These are phyloP conservation scores for Russula sp. DNA, from an alignment of 768 basidiomycete species.

Conservation along the genomic window DNA sequence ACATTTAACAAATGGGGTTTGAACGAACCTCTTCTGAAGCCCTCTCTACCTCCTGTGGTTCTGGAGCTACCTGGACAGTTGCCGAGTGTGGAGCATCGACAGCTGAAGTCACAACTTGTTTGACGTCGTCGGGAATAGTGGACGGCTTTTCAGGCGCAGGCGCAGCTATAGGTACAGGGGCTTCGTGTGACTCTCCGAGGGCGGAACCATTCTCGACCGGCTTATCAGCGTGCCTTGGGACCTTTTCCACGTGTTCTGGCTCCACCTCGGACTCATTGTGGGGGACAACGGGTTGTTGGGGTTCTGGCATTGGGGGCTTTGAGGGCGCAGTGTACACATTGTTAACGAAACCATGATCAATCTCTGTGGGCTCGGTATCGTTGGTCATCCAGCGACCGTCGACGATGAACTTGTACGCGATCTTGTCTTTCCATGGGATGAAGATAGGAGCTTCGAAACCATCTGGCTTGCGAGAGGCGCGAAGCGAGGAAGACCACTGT, in stretches of 20 bases:
- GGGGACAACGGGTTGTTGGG: neutral
- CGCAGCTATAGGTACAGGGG: constrained; percentile 2
- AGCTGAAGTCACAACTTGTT: neutral
- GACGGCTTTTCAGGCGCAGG: constrained; percentile 1
- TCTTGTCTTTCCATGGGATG: constrained; percentile 34
- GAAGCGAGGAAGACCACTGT: constrained; percentile 35
- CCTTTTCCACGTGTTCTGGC: constrained; percentile 17
- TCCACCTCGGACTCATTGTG: constrained; percentile 14
- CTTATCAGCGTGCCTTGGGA: neutral
- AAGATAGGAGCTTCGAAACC: constrained; percentile 35
- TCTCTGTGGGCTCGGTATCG: constrained; percentile 34
- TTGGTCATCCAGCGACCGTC: constrained; percentile 38
- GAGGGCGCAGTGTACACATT: constrained; percentile 34
- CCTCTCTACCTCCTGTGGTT: constrained; percentile 15
- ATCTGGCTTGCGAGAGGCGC: constrained; percentile 33
- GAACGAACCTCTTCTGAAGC: constrained; percentile 14
- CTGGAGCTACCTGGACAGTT: constrained; percentile 20
- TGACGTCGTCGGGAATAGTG: neutral
- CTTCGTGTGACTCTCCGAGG: constrained; percentile 13
- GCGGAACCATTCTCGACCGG: constrained; percentile 14
- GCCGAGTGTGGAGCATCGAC: constrained; percentile 12
- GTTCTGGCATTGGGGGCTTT: constrained; percentile 19
- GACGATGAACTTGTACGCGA: constrained; percentile 40
- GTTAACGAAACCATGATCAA: constrained; percentile 37
- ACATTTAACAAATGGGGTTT: neutral